Base-by-base conservation (phyloP, 345 rosid genomes). In the Eucalyptus regnans region DNA sequence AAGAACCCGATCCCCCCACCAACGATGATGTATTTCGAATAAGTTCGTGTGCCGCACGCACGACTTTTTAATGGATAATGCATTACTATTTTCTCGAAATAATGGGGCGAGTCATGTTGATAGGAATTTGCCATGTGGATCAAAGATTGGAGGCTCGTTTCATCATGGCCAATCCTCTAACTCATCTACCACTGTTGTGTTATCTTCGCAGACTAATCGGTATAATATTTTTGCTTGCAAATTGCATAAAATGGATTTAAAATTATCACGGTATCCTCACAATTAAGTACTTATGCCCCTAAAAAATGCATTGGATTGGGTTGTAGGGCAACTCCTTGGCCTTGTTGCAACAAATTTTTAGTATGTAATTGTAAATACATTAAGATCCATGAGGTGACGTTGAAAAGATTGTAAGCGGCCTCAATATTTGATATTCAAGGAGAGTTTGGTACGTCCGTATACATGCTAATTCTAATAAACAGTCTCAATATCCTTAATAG, bases 61-160 rank as follows among this genome's bases (percentile, higher is more conserved):
- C 20, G 2, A 33, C 12, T 71, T 71, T 17, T 71, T 3, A 0
- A 33, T 33, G 7, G 44, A 5, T 31, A 16, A 8, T 2, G 3
- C 22, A 9, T 8, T 4, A 8, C 7, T 4, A 4, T 16, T 33
- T 5, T 68, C 1, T 2, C 3, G 2, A 1, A 33, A 0, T 2
- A 2, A 71, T 71, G 7, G 12, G 17, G 12, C 5, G 3, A 33
- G 13, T 9, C 12, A 0, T 12, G 11, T 18, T 20, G 9, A 29
- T 33, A 2, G 9, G 5, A 68, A 68, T 17, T 68, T 33, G 12
- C 4, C 0, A 0, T 0, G 2, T 68, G 80, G 23, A 71, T 37
- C 0, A 5, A 4, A 71, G 12, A 71, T 33, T 33, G 2, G 7
- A 17, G 46, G 25, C 14, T 0, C 23, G 7, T 18, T 71, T 71